Conservation (phyloP, 306 rosid genomes). For the Trifolium repens region DNA sequence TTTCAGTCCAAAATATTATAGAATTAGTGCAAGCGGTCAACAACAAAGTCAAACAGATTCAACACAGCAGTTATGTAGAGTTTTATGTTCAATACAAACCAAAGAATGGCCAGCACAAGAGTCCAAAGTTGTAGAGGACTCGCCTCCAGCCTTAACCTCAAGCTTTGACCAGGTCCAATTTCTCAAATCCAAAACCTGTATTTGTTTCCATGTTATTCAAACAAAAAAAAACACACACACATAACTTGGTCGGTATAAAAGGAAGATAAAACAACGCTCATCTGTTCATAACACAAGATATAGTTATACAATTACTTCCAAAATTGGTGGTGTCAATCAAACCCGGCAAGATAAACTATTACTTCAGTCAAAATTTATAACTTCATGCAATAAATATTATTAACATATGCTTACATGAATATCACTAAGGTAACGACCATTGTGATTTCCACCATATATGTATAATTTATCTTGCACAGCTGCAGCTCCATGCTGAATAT, state of each 20-base stretch:
- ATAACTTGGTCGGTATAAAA: slow-evolving; percentile 22
- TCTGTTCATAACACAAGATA: slow-evolving; percentile 1
- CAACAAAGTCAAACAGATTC: slow-evolving; percentile 22
- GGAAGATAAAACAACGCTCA: background rate
- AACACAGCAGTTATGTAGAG: slow-evolving; percentile 21
- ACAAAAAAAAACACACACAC: background rate
- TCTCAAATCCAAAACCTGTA: slow-evolving; percentile 88
- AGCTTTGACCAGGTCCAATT: slow-evolving; percentile 89
- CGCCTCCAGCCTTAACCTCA: slow-evolving; percentile 63
- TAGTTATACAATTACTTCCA: slow-evolving; percentile 6
- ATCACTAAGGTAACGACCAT: slow-evolving; percentile 95
- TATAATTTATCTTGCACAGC: slow-evolving; percentile 87
- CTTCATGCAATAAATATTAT: slow-evolving; percentile 25
- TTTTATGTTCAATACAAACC: slow-evolving; percentile 61
- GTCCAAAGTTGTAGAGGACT: slow-evolving; percentile 55
- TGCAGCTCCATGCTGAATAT: slow-evolving; percentile 90
- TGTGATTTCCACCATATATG: slow-evolving; percentile 95
- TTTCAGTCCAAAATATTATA: slow-evolving; percentile 28
- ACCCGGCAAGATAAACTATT: slow-evolving; percentile 7
- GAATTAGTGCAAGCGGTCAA: slow-evolving; percentile 31
- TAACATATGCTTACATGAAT: slow-evolving; percentile 69
- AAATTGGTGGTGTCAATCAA: slow-evolving; percentile 27
- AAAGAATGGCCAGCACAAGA: slow-evolving; percentile 94
- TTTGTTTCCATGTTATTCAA: slow-evolving; percentile 35
- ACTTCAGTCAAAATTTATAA: slow-evolving; percentile 11